phyloP scores from a whole-genome alignment of 116 monocot species.

The Phalaenopsis hybrid region DNA sequence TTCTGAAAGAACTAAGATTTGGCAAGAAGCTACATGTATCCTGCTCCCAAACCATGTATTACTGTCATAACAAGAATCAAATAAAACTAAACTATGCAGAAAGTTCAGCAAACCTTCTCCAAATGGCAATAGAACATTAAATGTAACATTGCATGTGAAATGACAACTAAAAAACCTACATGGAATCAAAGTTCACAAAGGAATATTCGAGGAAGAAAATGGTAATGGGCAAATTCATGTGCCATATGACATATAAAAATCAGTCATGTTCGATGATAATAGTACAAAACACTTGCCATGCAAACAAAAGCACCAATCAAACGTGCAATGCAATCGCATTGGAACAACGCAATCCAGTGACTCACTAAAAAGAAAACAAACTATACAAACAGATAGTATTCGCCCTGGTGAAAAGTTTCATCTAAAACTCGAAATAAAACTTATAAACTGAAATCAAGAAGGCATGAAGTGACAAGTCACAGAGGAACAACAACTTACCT shows the following conservation, averaged over 20 bases:
- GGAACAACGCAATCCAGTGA: background rate
- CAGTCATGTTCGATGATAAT: background rate
- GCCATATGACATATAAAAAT: background rate
- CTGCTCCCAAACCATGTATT: too few species aligned
- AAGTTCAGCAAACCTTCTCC: background rate
- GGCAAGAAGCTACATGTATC: too few species aligned
- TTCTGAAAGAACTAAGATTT: too few species aligned
- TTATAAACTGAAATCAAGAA: slow-evolving; percentile 9
- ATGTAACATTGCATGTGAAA: background rate
- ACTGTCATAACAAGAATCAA: too few species aligned
- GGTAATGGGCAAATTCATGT: too few species aligned
- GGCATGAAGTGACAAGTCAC: background rate
- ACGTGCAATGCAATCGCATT: background rate
- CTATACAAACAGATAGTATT: background rate
- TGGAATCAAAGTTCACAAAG: background rate
- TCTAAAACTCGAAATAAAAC: background rate
- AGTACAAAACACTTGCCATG: background rate
- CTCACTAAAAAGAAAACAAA: background rate
- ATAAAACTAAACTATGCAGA: background rate
- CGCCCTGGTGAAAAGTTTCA: background rate
- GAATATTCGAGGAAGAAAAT: background rate
- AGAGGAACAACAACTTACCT: slow-evolving; percentile 34
- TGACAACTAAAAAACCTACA: background rate
- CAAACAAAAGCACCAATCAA: background rate
- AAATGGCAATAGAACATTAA: background rate